Base-by-base conservation (phyloP, 495 filamentous ascomycete species). In the Pyrenula aspistea region DNA sequence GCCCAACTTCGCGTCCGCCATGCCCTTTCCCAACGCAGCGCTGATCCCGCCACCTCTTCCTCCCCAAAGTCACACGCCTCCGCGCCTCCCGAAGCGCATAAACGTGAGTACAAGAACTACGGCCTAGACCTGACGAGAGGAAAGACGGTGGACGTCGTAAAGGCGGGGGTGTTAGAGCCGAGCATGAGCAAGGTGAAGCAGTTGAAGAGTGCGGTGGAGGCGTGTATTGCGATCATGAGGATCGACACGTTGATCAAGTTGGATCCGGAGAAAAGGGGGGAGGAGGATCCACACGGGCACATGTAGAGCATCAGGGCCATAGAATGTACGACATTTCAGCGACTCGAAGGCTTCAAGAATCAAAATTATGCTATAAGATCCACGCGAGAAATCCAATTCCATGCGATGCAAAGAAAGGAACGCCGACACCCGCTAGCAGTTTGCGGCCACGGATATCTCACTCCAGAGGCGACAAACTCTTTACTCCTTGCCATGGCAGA, bases 231-330 rank as follows among this genome's bases (percentile, higher is more conserved):
- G 65, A 96, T 99, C 68, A 96, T 99, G 94, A 83, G 93, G 65
- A 99, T 99, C 66, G 93, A 99, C 77, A 99, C 93, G 59, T 80
- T 99, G 74, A 97, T 99, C 71, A 95, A 95, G 76, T 73, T 99
- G 72, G 93, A 99, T 81, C 90, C 89, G 55, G 91, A 95, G 77
- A 77, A 84, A 76, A 78, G 81, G 65, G 79, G 77, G 12, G 76
- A 76, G 55, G 83, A 86, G 71, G 89, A 95, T 65, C 86, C 31
- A 15, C 31, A 42, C 31, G 31, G 8, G 31, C 31, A 42, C 15
- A 42, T 42, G 31, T 42, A 42, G 31, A 15, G 31, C 31, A 4
- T 15, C n/a, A n/a, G n/a, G n/a, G n/a, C n/a, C n/a, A n/a, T n/a
- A n/a, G n/a, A n/a, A n/a, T n/a, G n/a, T n/a, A n/a, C n/a, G n/a